Conservation (phyloP, 2,329 filamentous ascomycete genomes). For the Ilyonectria destructans region DNA sequence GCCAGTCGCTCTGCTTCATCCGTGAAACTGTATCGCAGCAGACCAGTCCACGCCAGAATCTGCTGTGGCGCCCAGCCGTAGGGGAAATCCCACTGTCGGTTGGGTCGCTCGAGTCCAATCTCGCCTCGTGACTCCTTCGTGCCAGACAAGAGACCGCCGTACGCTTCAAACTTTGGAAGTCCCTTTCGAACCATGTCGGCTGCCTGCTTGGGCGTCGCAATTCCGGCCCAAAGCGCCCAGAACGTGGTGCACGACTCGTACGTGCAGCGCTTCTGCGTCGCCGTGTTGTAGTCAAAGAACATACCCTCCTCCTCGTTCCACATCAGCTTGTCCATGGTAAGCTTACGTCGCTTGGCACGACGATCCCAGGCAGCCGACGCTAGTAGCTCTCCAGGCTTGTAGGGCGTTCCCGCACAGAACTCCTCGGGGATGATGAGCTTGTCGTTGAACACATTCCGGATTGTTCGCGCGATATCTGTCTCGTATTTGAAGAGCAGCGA, state of each 20-base stretch:
- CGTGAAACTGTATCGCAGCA: conserved; percentile 92
- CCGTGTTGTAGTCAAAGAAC: conserved; percentile 98
- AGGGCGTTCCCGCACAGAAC: conserved; percentile 79
- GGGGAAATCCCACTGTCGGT: conserved; percentile 98
- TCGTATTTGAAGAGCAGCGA: conserved; percentile 98
- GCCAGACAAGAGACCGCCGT: conserved; percentile 90
- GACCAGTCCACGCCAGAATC: conserved; percentile 96
- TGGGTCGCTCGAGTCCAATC: conserved; percentile 86
- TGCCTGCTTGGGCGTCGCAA: conserved; percentile 90
- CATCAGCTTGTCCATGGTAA: conserved; percentile 91
- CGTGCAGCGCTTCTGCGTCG: conserved; percentile 82
- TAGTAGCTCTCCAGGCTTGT: conserved; percentile 80
- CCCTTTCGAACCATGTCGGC: conserved; percentile 84
- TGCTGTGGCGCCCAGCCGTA: conserved; percentile 99
- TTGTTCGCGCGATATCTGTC: conserved; percentile 89
- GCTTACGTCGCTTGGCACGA: conserved; percentile 86
- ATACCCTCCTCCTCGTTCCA: conserved; percentile 95
- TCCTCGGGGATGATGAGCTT: conserved; percentile 86
- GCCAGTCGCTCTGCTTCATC: conserved; percentile 91
- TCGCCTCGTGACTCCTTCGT: conserved; percentile 90
- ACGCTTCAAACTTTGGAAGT: conserved; percentile 89
- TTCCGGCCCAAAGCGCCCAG: conserved; percentile 97
- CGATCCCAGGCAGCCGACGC: conserved; percentile 93
- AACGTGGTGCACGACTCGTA: conserved; percentile 97
- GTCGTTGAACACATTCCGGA: conserved; percentile 88